Evolutionary conservation across 345 rosid genomes (phyloP).

Genomic region (Lumnitzera racemosa): DNA sequence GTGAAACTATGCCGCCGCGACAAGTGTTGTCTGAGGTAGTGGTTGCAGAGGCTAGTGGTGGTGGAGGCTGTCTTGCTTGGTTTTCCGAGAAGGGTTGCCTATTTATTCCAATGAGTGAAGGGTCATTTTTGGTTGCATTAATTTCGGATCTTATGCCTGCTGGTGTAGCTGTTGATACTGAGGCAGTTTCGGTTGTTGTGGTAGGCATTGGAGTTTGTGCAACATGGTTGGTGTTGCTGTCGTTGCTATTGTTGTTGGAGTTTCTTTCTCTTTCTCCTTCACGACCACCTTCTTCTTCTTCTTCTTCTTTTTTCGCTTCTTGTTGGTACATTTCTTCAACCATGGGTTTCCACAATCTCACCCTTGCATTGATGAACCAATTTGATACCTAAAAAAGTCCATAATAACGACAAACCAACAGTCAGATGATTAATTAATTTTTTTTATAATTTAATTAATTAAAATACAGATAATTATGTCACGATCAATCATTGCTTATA

Average conservation of each 20-base stretch:
- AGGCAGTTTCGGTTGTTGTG: constrained; percentile 13
- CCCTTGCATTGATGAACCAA: constrained; percentile 99
- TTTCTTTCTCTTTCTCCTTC: constrained; percentile 24
- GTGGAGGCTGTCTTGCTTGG: constrained; percentile 20
- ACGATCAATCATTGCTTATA: no score
- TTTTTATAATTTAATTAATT: no score
- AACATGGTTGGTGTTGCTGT: constrained; percentile 18
- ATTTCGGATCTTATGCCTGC: constrained; percentile 40
- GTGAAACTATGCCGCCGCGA: constrained; percentile 26
- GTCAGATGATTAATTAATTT: not conserved
- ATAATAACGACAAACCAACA: not conserved
- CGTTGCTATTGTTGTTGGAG: constrained; percentile 9
- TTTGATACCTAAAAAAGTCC: constrained; percentile 62
- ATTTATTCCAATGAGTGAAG: constrained; percentile 44
- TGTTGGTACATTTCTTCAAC: constrained; percentile 98
- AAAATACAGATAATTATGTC: no score
- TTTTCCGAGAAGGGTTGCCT: constrained; percentile 41
- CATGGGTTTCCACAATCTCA: constrained; percentile 99
- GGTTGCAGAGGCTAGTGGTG: constrained; percentile 11
- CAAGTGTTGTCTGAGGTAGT: constrained; percentile 25
- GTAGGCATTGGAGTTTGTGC: constrained; percentile 58
- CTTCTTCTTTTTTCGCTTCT: constrained; percentile 58
- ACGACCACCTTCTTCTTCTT: not conserved
- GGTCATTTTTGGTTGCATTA: constrained; percentile 65
- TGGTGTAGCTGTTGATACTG: constrained; percentile 23